Conservation (phyloP, 129 eudicot genomes). For the Chrysanthemum seticuspe region DNA sequence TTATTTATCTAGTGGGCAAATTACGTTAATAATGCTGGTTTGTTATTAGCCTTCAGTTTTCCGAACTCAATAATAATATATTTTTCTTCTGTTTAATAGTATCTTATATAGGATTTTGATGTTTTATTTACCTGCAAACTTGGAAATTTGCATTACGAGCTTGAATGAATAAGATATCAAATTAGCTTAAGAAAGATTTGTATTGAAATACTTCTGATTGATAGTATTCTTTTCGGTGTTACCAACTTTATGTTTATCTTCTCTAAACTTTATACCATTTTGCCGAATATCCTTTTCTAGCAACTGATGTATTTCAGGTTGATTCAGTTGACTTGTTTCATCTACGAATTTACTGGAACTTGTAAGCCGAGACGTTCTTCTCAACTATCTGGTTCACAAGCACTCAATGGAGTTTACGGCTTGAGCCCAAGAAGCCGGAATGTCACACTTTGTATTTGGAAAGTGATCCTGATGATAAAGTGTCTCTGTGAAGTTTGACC, state of each 20-base stretch:
- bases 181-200: slow-evolving; percentile 1
- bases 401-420: slow-evolving; percentile 64
- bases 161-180: background rate
- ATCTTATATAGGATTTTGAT: background rate
- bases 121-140: background rate
- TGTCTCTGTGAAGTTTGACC: slow-evolving; percentile 45
- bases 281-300: slow-evolving; percentile 13
- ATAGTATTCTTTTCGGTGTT: no score
- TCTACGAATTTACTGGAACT: background rate
- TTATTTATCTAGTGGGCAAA: no score
- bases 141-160: slow-evolving; percentile 1
- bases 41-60: background rate
- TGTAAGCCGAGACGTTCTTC: background rate
- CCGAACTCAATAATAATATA: background rate
- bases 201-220: background rate
- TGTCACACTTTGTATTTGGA: slow-evolving; percentile 54
- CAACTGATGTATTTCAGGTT: slow-evolving; percentile 13
- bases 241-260: no score
- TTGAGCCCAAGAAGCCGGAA: slow-evolving; percentile 51
- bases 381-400: slow-evolving; percentile 5
- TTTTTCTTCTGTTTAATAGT: background rate
- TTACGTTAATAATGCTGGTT: background rate
- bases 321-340: slow-evolving; percentile 7
- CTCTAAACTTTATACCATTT: no score
- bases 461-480: slow-evolving; percentile 81